phyloP scores from a whole-genome alignment of 2,329 filamentous ascomycete genomes.

The Phoma herbarum region DNA sequence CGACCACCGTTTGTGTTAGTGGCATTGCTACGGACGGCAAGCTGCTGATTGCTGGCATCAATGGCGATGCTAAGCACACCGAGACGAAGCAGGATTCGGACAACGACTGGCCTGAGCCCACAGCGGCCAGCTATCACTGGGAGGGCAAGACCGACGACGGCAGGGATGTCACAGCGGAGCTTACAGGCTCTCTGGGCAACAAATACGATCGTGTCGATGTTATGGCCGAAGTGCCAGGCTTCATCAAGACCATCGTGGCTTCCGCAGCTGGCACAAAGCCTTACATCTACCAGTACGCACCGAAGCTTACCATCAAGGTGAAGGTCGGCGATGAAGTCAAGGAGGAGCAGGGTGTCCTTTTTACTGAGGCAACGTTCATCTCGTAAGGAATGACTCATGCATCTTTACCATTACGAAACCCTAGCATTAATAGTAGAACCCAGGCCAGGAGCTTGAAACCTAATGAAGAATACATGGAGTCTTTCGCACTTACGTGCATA shows the following conservation, averaged over 20 bases:
- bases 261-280: slow-evolving; percentile 90
- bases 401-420: slow-evolving; percentile 33
- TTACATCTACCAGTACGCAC: slow-evolving; percentile 95
- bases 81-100: slow-evolving; percentile 75
- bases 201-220: slow-evolving; percentile 87
- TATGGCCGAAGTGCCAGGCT: slow-evolving; percentile 94
- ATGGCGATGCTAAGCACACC: slow-evolving; percentile 73
- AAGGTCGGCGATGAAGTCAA: slow-evolving; percentile 84
- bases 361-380: slow-evolving; percentile 96
- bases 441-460: slow-evolving; percentile 47
- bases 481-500: neutral
- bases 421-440: slow-evolving; percentile 44
- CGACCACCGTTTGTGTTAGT: slow-evolving; percentile 82
- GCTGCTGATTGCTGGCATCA: slow-evolving; percentile 75
- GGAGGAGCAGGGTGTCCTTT: slow-evolving; percentile 79
- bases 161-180: slow-evolving; percentile 72
- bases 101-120: slow-evolving; percentile 90
- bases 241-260: slow-evolving; percentile 93
- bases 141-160: slow-evolving; percentile 78
- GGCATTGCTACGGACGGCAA: slow-evolving; percentile 82
- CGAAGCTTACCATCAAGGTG: slow-evolving; percentile 78
- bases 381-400: slow-evolving; percentile 59
- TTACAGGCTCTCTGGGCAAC: slow-evolving; percentile 74
- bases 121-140: slow-evolving; percentile 78
- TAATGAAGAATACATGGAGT: slow-evolving; percentile 37